A percentile compares a stretch with the other conserved stretches of the same genome.
These are phyloP conservation scores for Penicilliopsis zonata DNA, from an alignment of 495 filamentous ascomycete genomes.

Conservation along the genomic window DNA sequence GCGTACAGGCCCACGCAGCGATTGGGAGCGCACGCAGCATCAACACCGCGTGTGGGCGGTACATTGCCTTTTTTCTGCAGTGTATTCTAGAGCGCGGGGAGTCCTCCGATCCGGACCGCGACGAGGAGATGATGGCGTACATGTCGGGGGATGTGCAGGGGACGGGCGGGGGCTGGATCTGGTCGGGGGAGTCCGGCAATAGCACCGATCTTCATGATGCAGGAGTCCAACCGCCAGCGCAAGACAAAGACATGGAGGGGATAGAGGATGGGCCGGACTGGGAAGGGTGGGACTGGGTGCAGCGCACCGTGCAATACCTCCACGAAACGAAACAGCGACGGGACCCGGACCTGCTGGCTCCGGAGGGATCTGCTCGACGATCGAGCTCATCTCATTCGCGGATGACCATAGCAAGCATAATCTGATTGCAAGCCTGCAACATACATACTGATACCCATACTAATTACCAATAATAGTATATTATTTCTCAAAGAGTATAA, in stretches of 20 bases:
- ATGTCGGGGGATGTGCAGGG: slow-evolving; percentile 85
- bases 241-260: no score
- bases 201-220: no score
- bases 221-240: no score
- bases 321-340: slow-evolving; percentile 25
- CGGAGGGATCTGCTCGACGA: slow-evolving; percentile 23
- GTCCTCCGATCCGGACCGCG: slow-evolving; percentile 44
- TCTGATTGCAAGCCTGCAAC: slow-evolving; percentile 27
- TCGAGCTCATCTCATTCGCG: slow-evolving; percentile 36
- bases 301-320: slow-evolving; percentile 35
- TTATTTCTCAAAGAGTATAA: no score
- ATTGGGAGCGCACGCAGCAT: slow-evolving; percentile 59
- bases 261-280: no score
- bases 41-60: slow-evolving; percentile 70
- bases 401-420: slow-evolving; percentile 76
- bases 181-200: slow-evolving; percentile 51
- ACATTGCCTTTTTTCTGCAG: slow-evolving; percentile 72
- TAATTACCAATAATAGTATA: no score
- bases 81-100: slow-evolving; percentile 46
- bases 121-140: slow-evolving; percentile 88
- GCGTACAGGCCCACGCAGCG: slow-evolving; percentile 55
- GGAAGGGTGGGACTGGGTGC: slow-evolving; percentile 43
- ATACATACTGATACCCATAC: no score
- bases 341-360: slow-evolving; percentile 15
- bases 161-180: slow-evolving; percentile 74